Conservation (phyloP, 768 basidiomycete genomes). For the Mycena pura region DNA sequence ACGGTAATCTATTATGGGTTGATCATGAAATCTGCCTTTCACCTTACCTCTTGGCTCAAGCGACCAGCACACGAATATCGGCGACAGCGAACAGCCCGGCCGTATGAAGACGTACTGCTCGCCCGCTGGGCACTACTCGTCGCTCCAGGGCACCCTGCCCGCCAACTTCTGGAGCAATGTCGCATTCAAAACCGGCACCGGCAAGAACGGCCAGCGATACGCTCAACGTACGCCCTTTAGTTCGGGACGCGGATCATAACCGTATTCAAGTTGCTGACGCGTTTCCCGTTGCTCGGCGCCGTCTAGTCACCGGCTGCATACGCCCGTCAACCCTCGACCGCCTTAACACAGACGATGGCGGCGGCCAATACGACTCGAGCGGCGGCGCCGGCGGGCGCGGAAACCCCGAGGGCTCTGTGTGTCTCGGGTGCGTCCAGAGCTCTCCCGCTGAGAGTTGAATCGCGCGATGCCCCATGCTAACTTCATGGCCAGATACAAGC, state of each 20-base stretch:
- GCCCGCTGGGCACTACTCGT: conserved; percentile 44
- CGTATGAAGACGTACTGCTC: conserved; percentile 64
- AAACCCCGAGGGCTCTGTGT: conserved; percentile 58
- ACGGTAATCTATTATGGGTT: conserved; percentile 39
- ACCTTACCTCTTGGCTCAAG: conserved; percentile 35
- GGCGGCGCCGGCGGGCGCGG: conserved; percentile 58
- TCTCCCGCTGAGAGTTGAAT: too few relatives aligned
- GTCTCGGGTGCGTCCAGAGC: conserved; percentile 49
- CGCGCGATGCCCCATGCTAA: neutral
- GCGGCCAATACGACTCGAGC: conserved; percentile 66
- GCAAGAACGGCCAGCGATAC: conserved; percentile 47
- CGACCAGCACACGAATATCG: conserved; percentile 57
- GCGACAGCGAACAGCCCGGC: conserved; percentile 61
- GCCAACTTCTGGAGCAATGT: conserved; percentile 59
- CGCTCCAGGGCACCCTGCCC: conserved; percentile 53
- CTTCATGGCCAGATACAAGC: conserved; percentile 52
- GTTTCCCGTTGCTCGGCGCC: neutral
- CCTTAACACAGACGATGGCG: conserved; percentile 53
- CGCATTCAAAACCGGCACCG: conserved; percentile 49
- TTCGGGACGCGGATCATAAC: neutral
- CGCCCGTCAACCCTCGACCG: conserved; percentile 48
- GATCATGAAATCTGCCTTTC: neutral
- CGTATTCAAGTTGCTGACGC: neutral
- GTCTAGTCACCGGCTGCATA: conserved; percentile 63
- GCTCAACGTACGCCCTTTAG: conserved; percentile 48